Evolutionary conservation across 2,329 filamentous ascomycete species (phyloP), one percentile per base, ranked within the genome.

Genomic region (Hymenoscyphus occultus): DNA sequence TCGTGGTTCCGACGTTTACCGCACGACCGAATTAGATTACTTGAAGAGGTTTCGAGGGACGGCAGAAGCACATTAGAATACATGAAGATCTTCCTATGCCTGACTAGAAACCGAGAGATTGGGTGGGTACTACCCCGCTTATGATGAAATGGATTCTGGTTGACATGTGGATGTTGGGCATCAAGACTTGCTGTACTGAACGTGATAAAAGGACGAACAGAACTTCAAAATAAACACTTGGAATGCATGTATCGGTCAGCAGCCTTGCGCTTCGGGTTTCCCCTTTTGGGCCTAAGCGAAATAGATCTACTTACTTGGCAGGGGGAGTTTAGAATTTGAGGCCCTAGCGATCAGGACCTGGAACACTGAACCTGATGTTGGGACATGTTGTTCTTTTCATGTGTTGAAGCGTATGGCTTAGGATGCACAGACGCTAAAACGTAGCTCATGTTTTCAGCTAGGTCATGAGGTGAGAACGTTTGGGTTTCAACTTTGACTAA

Each of bases 401-500:
- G 19, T 51, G 45, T 51, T 22, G 19, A 22, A 1, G 35, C 35
- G 35, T 35, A 10, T 35, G 35, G 35, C 9, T 7, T 10, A 35
- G 35, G 3, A 5, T 12, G n/a, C 45, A 22, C 45, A 22, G 45
- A 51, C 45, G 22, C 22, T 22, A 12, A 51, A 51, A 22, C 2
- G 22, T 16, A 51, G 19, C 45, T 22, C 3, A n/a, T 48, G n/a
- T 16, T 48, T 48, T 16, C 42, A 48, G 45, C 45, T 51, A 51
- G 45, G 45, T 16, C n/a, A 22, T 2, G 19, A 51, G 45, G 7
- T 19, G 45, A 28, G 3, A 28, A 28, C 7, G n/a, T 51, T 60
- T 32, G 63, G 65, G 14, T 54, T 51, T 51, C 45, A 51, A 51
- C 19, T n/a, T 51, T 28, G 10, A 19, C 45, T 51, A 19, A 51